These are phyloP conservation scores for Pisolithus tinctorius DNA, from an alignment of 768 basidiomycete species.

Conservation along the genomic window DNA sequence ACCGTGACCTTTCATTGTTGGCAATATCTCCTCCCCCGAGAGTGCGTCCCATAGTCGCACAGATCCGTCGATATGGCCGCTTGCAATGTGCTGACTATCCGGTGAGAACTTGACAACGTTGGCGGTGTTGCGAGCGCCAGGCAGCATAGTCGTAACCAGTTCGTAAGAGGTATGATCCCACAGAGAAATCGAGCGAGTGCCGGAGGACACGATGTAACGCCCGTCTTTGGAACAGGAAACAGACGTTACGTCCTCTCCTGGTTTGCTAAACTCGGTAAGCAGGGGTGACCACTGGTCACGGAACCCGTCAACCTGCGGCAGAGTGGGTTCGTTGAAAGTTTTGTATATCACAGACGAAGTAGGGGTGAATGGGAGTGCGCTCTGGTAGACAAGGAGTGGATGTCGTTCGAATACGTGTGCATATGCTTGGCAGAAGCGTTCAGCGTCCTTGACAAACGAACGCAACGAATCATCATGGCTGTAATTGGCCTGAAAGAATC, in stretches of 20 bases:
- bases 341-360: constrained; percentile 19
- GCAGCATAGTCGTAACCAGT: constrained; percentile 14
- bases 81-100: constrained; percentile 19
- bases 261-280: constrained; percentile 21
- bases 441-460: constrained; percentile 18
- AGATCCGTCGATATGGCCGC: constrained; percentile 14
- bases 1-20: constrained; percentile 13
- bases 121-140: constrained; percentile 7
- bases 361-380: constrained; percentile 27
- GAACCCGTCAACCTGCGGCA: constrained; percentile 21
- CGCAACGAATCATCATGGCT: constrained; percentile 11
- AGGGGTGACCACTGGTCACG: constrained; percentile 26
- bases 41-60: constrained; percentile 22
- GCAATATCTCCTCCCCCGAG: constrained; percentile 15
- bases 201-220: constrained; percentile 22
- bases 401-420: constrained; percentile 26
- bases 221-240: constrained; percentile 24
- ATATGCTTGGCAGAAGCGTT: constrained; percentile 28
- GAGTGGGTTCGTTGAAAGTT: constrained; percentile 19
- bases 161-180: constrained; percentile 26
- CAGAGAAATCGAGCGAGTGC: constrained; percentile 11
- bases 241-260: constrained; percentile 8
- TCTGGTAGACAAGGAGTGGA: constrained; percentile 26
- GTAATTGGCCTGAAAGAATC: constrained; percentile 8
- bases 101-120: constrained; percentile 23